phyloP scores from a whole-genome alignment of 306 rosid genomes.

The Prunus persica region Prunus_persica_NCBIv2 NC_034011.1:18115001-18115500 shows the following conservation, averaged over 20 bases:
- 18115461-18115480: conserved; percentile 30
- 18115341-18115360: conserved; percentile 37
- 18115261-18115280: conserved; percentile 35
- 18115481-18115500: conserved; percentile 12
- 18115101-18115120: conserved; percentile 18
- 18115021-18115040: conserved; percentile 25
- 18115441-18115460: conserved; percentile 40
- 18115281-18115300: conserved; percentile 40
- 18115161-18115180: conserved; percentile 43
- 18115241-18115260: conserved; percentile 30
- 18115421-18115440: conserved; percentile 27
- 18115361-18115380: conserved; percentile 41
- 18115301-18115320: conserved; percentile 18
- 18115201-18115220: conserved; percentile 15
- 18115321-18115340: conserved; percentile 33
- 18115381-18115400: conserved; percentile 28
- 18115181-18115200: conserved; percentile 21
- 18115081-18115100: conserved; percentile 6
- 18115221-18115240: conserved; percentile 35
- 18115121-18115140: conserved; percentile 28
- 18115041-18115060: conserved; percentile 34
- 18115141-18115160: conserved; percentile 31
- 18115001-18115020: conserved; percentile 30
- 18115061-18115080: conserved; percentile 30
- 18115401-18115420: conserved; percentile 38